Evolutionary conservation across 148 eudicot species (phyloP), one percentile per base, ranked within the genome.

Genomic region (Camellia granthamiana): DNA sequence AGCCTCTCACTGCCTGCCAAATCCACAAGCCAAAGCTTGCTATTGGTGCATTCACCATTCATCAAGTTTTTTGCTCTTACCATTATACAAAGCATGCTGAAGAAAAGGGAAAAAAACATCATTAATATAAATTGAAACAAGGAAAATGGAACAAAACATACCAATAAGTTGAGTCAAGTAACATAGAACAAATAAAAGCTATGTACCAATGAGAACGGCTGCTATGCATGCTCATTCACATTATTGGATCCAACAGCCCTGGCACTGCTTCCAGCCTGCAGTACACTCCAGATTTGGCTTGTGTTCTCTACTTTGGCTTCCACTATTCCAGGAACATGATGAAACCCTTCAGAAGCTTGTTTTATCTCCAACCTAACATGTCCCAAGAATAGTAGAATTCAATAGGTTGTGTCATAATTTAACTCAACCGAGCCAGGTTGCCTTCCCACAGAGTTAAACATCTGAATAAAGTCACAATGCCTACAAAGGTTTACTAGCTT

Each of bases 11-110:
- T 93, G 61, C 97, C 99, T 51, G 99, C 99, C 84, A 95, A 89
- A 86, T 95, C 97, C 55, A 95, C 97, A 58, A 95, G 94, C 99
- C 99, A 95, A 75, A 95, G 97, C 86, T 95, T 93, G 91, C 99
- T 95, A 83, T 90, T 93, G 60, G 97, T 95, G 86, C 94, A 88
- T 79, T 93, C 97, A n/a, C 92, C 99, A 77, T 84, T 92, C 63
- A 92, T 91, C 84, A 93, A 84, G 82, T 92, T 93, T 87, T 92
- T 90, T 56, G 96, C 84, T 85, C 77, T 95, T 69, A 93, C 99
- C 84, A 81, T 87, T 60, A 93, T 84, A 78, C 92, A 92, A 68
- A 95, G 97, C 94, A 95, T 88, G 85, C 97, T 95, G 88, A 83
- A 75, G 43, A 65, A 43, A 71, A 14, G 15, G 49, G 18, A 69